A percentile compares a stretch with the other conserved stretches of the same genome.
These are phyloP conservation scores for Amniculicola lignicola DNA, from an alignment of 495 filamentous ascomycete genomes.

Conservation along the genomic window DNA sequence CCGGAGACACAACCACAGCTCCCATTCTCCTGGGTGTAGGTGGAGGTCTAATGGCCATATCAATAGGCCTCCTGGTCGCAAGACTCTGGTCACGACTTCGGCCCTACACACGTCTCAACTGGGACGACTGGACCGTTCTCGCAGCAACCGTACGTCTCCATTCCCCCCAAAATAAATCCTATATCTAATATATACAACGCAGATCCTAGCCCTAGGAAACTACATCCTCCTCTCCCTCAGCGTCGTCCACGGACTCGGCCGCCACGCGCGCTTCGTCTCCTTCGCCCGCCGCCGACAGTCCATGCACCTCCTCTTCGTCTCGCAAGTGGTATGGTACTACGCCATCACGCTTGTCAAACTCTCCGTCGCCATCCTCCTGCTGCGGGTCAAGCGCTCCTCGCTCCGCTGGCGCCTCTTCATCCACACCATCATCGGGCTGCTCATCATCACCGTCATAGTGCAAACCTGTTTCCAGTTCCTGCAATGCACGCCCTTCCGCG, in stretches of 20 bases:
- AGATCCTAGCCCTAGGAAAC: conserved; percentile 28
- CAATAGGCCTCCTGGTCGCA: conserved; percentile 9
- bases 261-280: conserved; percentile 14
- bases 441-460: conserved; percentile 16
- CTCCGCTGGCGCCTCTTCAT: conserved; percentile 33
- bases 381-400: conserved; percentile 35
- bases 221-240: conserved; percentile 11
- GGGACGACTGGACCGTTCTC: conserved; percentile 24
- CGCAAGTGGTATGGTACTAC: conserved; percentile 29
- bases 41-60: conserved; percentile 15
- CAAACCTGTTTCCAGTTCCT: conserved; percentile 32
- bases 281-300: conserved; percentile 7
- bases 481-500: conserved; percentile 38
- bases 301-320: conserved; percentile 34
- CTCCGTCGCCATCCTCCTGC: conserved; percentile 37
- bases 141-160: conserved; percentile 16
- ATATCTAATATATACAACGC: background rate
- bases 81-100: conserved; percentile 20
- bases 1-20: conserved; percentile 5
- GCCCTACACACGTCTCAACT: conserved; percentile 5
- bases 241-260: conserved; percentile 22
- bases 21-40: conserved; percentile 22
- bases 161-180: background rate
- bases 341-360: conserved; percentile 34
- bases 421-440: conserved; percentile 26